Evolutionary conservation across 345 rosid species (phyloP), one percentile per base, ranked within the genome.

Genomic region (Corymbia maculata): DNA sequence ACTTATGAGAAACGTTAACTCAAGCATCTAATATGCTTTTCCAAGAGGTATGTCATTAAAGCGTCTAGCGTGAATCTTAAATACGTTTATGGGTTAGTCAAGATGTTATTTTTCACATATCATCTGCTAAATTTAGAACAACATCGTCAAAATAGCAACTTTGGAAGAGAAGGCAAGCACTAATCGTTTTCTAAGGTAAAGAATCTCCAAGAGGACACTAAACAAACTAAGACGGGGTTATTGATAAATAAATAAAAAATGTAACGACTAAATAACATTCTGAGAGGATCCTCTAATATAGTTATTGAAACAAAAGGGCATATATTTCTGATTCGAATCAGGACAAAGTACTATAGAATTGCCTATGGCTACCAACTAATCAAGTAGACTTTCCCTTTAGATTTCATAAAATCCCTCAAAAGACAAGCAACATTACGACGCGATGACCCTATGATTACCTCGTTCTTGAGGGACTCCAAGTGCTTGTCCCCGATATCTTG

Each of bases 401-500:
- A 70, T 36, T 70, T 70, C 47, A 70, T 4, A 1, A 70, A 13
- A 2, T 9, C 11, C 80, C 32, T 70, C 36, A 17, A 70, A 70
- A 70, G 7, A 9, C 15, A 66, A 32, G 57, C 70, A 44, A 7
- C 55, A 49, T 22, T 7, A 45, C 22, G 11, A 75, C 5, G 26
- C 17, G 9, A 52, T 8, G 66, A 51, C 53, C 47, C 59, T 32
- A 86, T 8, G 5, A 86, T 90, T 90, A 94, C 99, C 97, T 89
- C 89, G 89, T 86, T 89, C 90, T 90, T 91, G 88, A 97, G 88
- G 51, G 92, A 89, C 87, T 94, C 92, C 36, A 97, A 94, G 94
- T 95, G 99, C 45, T 50, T 88, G 87, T 96, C 99, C 28, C 94
- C 98, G 75, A 96, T 88, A 92, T 93, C 97, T 90, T 94, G 99